phyloP scores from a whole-genome alignment of 495 filamentous ascomycete species.

The Podospora conica region DNA sequence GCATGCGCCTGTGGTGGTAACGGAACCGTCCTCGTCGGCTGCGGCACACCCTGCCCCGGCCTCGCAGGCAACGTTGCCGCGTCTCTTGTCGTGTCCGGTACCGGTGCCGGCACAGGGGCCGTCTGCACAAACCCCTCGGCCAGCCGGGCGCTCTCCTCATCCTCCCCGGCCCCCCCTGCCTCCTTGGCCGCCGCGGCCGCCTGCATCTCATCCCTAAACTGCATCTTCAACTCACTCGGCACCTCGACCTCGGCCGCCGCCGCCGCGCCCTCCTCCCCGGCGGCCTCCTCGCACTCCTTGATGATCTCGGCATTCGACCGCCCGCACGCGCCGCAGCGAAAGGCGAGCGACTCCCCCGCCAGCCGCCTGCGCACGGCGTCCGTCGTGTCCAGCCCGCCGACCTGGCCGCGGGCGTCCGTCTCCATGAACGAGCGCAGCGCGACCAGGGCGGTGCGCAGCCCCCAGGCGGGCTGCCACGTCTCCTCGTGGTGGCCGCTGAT shows the following conservation, averaged over 20 bases:
- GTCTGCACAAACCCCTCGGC: constrained; percentile 48
- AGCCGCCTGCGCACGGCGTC: constrained; percentile 56
- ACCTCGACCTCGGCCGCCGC: constrained; percentile 45
- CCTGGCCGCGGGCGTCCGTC: constrained; percentile 66
- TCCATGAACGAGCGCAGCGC: constrained; percentile 71
- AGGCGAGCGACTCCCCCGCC: constrained; percentile 55
- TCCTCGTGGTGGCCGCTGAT: constrained; percentile 96
- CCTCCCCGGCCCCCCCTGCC: constrained; percentile 11
- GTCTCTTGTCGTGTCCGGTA: constrained; percentile 4
- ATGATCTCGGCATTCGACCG: constrained; percentile 68
- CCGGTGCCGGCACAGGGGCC: constrained; percentile 15
- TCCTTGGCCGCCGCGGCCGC: constrained; percentile 5
- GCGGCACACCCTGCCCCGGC: constrained; percentile 26
- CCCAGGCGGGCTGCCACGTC: constrained; percentile 98
- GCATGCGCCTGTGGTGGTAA: constrained; percentile 28
- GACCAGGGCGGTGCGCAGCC: constrained; percentile 71
- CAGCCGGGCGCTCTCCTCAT: constrained; percentile 36
- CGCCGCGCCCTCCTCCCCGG: constrained; percentile 41
- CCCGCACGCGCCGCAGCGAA: constrained; percentile 57
- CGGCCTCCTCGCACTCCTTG: constrained; percentile 54
- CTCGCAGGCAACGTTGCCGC: constrained; percentile 8
- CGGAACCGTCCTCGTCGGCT: constrained; percentile 31
- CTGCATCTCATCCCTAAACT: constrained; percentile 49
- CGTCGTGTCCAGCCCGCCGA: constrained; percentile 77
- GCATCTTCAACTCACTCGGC: constrained; percentile 54